Percentiles rank a stretch among this genome's conserved stretches.
These are phyloP conservation scores for Echites panduratus DNA, from an alignment of 257 asterid species.

Conservation along the genomic window DNA sequence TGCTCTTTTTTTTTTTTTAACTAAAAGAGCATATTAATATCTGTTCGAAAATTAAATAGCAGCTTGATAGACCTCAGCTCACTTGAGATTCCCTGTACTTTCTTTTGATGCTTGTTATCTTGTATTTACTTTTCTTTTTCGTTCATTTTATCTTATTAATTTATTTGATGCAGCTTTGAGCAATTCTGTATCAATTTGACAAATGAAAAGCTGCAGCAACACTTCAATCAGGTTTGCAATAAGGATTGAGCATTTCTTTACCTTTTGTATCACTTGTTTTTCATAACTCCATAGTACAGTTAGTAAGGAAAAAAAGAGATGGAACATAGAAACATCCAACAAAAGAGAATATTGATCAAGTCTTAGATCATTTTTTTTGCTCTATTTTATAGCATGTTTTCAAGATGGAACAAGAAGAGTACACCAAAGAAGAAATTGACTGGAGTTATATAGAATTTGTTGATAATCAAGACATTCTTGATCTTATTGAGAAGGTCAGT, in stretches of 20 bases:
- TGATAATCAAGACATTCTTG: constrained; percentile 91
- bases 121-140: background rate
- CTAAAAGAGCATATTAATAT: constrained; percentile 1
- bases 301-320: background rate
- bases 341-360: constrained; percentile 6
- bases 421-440: constrained; percentile 80
- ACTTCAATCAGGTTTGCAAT: constrained; percentile 76
- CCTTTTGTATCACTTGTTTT: constrained; percentile 4
- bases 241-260: background rate
- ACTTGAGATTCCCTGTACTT: background rate
- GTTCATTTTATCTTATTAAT: background rate
- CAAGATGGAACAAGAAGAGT: constrained; percentile 97
- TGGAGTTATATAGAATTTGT: constrained; percentile 89
- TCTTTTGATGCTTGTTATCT: background rate
- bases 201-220: constrained; percentile 95
- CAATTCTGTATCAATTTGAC: constrained; percentile 93
- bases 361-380: constrained; percentile 8
- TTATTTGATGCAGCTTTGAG: constrained; percentile 70
- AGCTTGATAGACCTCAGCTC: background rate
- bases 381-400: constrained; percentile 67
- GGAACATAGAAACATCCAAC: background rate
- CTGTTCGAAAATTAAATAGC: background rate
- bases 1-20: background rate
- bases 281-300: constrained; percentile 3
- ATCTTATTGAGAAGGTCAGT: constrained; percentile 85